phyloP scores from a whole-genome alignment of 306 rosid species.

The Cucurbita maxima region DNA sequence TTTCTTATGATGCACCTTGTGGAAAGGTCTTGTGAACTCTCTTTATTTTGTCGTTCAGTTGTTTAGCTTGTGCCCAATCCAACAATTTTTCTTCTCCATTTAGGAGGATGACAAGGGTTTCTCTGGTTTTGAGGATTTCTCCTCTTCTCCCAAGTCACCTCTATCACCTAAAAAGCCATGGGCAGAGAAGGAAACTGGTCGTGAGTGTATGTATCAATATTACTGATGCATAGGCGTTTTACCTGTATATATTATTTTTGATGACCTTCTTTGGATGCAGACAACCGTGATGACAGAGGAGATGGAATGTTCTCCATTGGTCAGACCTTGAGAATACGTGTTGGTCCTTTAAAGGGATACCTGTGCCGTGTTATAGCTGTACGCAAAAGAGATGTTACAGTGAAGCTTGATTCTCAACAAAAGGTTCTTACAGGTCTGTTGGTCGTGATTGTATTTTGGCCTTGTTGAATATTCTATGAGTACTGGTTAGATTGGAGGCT shows the following conservation, averaged over 20 bases:
- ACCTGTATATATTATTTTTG: slow-evolving; percentile 7
- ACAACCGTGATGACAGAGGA: slow-evolving; percentile 42
- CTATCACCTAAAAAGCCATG: slow-evolving; percentile 69
- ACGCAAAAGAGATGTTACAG: slow-evolving; percentile 78
- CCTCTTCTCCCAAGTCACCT: slow-evolving; percentile 83
- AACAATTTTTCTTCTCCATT: slow-evolving; percentile 10
- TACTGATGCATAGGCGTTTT: slow-evolving; percentile 8
- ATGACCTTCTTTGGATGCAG: slow-evolving; percentile 34
- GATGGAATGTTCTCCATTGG: slow-evolving; percentile 67
- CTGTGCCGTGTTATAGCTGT: slow-evolving; percentile 83
- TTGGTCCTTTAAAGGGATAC: slow-evolving; percentile 97
- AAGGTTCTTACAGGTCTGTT: slow-evolving; percentile 88
- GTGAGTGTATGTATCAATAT: slow-evolving; percentile 38
- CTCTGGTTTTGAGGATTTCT: slow-evolving; percentile 41
- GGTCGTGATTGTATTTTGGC: background rate
- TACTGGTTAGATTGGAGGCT: background rate
- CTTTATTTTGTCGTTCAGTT: background rate
- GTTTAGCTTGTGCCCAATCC: background rate
- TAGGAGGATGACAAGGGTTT: slow-evolving; percentile 56
- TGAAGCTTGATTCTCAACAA: slow-evolving; percentile 94
- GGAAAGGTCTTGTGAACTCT: slow-evolving; percentile 40
- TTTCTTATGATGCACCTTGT: slow-evolving; percentile 20
- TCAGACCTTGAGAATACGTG: slow-evolving; percentile 84
- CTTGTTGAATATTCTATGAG: background rate
- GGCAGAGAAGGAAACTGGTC: slow-evolving; percentile 43